phyloP scores from a whole-genome alignment of 768 basidiomycete genomes.

The Boletus sensibilis region DNA sequence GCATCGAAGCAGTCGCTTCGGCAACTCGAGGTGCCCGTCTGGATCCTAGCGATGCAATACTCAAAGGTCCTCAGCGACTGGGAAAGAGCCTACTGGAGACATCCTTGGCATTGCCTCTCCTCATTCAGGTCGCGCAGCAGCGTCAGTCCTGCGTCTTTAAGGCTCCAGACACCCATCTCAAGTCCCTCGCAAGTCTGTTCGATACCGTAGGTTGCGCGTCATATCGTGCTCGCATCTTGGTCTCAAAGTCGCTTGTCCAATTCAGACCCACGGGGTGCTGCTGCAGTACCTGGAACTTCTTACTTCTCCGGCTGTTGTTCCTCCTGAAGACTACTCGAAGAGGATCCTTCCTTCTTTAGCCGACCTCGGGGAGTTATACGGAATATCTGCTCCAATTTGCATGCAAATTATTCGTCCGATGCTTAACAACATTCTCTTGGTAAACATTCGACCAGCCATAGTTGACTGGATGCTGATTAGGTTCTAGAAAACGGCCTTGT shows the following conservation, averaged over 20 bases:
- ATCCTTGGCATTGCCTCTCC: conserved; percentile 77
- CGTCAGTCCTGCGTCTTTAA: conserved; percentile 81
- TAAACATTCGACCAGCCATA: conserved; percentile 31
- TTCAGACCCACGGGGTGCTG: conserved; percentile 86
- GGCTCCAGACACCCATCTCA: conserved; percentile 73
- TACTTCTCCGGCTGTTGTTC: conserved; percentile 64
- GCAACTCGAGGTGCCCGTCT: conserved; percentile 69
- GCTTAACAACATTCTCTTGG: conserved; percentile 60
- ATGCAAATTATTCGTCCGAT: conserved; percentile 94
- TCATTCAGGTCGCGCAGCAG: conserved; percentile 90
- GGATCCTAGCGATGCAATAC: conserved; percentile 59
- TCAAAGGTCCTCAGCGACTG: conserved; percentile 67
- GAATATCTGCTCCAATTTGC: conserved; percentile 80
- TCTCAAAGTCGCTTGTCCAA: conserved; percentile 22
- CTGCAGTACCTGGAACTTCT: conserved; percentile 91
- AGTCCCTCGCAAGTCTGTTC: conserved; percentile 82
- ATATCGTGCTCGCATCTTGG: conserved; percentile 14
- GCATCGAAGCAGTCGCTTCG: conserved; percentile 87
- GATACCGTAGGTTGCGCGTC: conserved; percentile 67
- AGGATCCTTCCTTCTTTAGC: conserved; percentile 71
- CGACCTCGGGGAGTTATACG: conserved; percentile 73
- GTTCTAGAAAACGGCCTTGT: conserved; percentile 56
- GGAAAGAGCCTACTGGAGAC: conserved; percentile 67
- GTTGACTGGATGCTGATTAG: conserved; percentile 7
- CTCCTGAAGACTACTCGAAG: conserved; percentile 69